These are phyloP conservation scores for Neospora caninum DNA, from an alignment of 169 alveolate genomes.

Conservation along the genomic window DNA sequence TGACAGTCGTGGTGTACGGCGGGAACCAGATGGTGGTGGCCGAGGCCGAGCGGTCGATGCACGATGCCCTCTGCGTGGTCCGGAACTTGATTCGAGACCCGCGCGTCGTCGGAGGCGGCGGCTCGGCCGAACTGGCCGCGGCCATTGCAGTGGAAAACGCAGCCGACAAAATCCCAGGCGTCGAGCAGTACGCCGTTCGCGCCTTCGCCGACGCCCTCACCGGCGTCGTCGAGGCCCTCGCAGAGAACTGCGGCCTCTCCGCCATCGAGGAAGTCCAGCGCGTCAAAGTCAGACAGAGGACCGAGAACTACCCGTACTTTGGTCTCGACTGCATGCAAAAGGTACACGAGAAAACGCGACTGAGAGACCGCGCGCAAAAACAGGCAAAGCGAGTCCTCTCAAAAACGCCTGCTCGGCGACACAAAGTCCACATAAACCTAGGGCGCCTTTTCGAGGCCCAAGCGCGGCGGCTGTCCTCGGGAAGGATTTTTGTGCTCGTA, in stretches of 20 bases:
- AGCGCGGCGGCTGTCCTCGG: no score
- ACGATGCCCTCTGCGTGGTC: constrained; percentile 98
- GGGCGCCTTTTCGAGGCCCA: no score
- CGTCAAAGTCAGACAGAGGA: constrained; percentile 89
- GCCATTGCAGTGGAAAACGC: constrained; percentile 91
- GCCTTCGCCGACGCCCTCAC: constrained; percentile 98
- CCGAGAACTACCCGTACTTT: constrained; percentile 84
- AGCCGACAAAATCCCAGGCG: constrained; percentile 90
- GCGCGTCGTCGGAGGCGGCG: constrained; percentile 97
- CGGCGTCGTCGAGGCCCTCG: constrained; percentile 95
- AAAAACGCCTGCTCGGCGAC: no score
- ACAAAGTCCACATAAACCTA: no score
- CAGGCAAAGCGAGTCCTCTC: no score
- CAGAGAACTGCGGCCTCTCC: constrained; percentile 96
- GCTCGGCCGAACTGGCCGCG: constrained; percentile 97
- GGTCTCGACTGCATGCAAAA: constrained; percentile 94
- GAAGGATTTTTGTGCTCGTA: no score
- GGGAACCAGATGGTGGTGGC: constrained; percentile 97
- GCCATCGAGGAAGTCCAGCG: constrained; percentile 89
- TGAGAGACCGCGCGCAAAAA: no score
- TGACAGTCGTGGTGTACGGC: constrained; percentile 96
- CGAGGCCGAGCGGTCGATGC: constrained; percentile 97
- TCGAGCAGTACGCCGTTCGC: constrained; percentile 98
- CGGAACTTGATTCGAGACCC: constrained; percentile 84
- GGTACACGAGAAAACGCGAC: no score